Evolutionary conservation across 192 early-diverging fungal genomes (phyloP), one percentile per base, ranked within the genome.

Genomic region (Rhizophlyctis rosea): DNA sequence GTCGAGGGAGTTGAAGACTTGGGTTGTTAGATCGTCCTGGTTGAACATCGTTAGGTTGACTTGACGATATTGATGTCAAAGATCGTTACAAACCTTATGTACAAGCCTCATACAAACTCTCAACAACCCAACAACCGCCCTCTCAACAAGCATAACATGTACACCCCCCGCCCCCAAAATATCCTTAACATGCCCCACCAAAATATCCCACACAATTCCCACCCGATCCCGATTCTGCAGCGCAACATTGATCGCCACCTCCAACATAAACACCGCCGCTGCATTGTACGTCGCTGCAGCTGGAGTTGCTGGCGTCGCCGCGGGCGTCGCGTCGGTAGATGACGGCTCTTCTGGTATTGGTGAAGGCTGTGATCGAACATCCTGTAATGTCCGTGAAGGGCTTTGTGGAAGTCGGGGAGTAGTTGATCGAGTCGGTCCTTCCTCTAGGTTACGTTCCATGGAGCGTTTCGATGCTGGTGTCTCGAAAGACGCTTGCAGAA

Each of bases 211-310:
- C 21, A 79, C 57, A 7, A 65, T 55, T 1, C 82, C 62, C 24
- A 93, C 83, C 3, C 90, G 74, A 64, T 92, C 87, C 0, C 85
- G 75, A 70, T 93, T 93, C 47, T 88, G 87, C 3, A 92, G 75
- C 18, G 86, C 78, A 61, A 93, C 78, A 33, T 77, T 85, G 54
- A 91, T 79, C 67, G 91, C 76, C 3, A 91, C 72, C 56, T 93
- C 89, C 30, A 91, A 63, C 57, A 89, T 88, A 61, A 92, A 88
- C 4, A 87, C 81, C 0, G 85, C 83, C 0, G 90, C 76, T 1
- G 88, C 76, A 28, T 73, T 64, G 24, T 47, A 57, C 21, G 59
- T 56, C 2, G 18, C 27, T 14, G 2, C 27, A 39, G 25, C 29
- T 69, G 69, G 65, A 31, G 68, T 35, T n/a, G 54, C 23, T 70